phyloP scores from a whole-genome alignment of 2,329 filamentous ascomycete genomes.

The Ascosphaera acerosa region DNA sequence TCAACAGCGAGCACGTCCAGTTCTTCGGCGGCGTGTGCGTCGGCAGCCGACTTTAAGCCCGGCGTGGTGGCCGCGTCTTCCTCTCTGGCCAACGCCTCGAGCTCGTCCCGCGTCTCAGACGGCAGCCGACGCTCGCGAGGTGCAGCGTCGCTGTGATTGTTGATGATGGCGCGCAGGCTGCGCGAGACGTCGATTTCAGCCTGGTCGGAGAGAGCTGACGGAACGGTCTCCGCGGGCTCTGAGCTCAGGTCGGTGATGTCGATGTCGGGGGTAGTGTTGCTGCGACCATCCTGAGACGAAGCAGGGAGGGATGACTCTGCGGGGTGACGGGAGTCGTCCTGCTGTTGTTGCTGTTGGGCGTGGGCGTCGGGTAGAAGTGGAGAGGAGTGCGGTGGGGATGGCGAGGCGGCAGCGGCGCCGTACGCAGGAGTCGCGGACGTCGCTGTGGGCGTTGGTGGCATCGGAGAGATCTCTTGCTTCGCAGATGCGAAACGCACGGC shows the following conservation, averaged over 20 bases:
- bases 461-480: conserved; percentile 37
- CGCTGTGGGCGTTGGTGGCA: conserved; percentile 9
- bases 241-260: conserved; percentile 10
- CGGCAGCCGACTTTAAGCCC: neutral
- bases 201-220: too few species aligned
- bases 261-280: conserved; percentile 5
- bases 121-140: neutral
- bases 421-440: conserved; percentile 6
- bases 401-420: conserved; percentile 1
- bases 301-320: too few species aligned
- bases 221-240: too few species aligned
- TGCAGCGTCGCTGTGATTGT: too few species aligned
- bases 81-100: neutral
- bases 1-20: neutral
- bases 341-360: too few species aligned
- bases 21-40: neutral
- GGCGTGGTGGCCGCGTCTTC: neutral
- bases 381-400: too few species aligned
- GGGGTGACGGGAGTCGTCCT: too few species aligned
- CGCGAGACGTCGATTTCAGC: neutral
- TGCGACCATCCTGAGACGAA: too few species aligned
- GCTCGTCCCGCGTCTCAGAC: neutral
- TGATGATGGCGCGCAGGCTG: neutral
- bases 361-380: too few species aligned
- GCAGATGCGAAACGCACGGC: conserved; percentile 47